Conservation (phyloP, 352 stramenopile genomes). For the Phytophthora megakarya region DNA sequence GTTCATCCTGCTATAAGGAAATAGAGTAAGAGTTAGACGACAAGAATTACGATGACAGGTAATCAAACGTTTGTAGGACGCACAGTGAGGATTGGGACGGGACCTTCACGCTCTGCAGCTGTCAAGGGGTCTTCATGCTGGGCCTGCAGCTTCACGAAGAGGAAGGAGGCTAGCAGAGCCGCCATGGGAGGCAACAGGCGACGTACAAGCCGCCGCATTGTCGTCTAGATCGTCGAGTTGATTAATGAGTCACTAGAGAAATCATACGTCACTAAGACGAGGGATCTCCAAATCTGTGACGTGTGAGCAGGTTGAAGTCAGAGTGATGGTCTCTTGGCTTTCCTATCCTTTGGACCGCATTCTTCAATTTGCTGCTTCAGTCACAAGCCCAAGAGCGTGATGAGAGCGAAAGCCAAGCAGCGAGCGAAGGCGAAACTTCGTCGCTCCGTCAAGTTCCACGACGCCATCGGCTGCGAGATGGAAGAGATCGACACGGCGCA, state of each 20-base stretch:
- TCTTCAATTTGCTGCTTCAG: slow-evolving; percentile 11
- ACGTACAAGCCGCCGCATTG: slow-evolving; percentile 17
- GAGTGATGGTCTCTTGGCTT: slow-evolving; percentile 29
- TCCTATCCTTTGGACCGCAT: slow-evolving; percentile 1
- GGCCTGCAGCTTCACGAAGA: slow-evolving; percentile 19
- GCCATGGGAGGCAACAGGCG: slow-evolving; percentile 16
- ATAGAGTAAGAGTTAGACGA: not conserved
- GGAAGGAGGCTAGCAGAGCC: slow-evolving; percentile 12
- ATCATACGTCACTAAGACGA: slow-evolving; percentile 6
- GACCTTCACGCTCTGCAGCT: not conserved
- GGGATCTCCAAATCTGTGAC: not conserved
- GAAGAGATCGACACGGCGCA: slow-evolving; percentile 1
- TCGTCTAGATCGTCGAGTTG: slow-evolving; percentile 17
- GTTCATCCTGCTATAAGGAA: slow-evolving; percentile 19
- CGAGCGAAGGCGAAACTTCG: slow-evolving; percentile 6
- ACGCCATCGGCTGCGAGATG: slow-evolving; percentile 14
- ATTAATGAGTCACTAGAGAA: slow-evolving; percentile 12
- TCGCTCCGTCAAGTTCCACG: slow-evolving; percentile 20
- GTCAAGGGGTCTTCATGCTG: not conserved
- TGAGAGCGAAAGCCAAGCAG: slow-evolving; percentile 10
- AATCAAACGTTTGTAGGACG: not conserved
- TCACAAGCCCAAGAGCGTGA: not conserved
- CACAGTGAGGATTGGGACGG: slow-evolving; percentile 23
- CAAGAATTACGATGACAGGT: not conserved
- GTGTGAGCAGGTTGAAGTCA: slow-evolving; percentile 26